Conservation (phyloP, 2,329 filamentous ascomycete species). For the Penicillium griseofulvum region DNA sequence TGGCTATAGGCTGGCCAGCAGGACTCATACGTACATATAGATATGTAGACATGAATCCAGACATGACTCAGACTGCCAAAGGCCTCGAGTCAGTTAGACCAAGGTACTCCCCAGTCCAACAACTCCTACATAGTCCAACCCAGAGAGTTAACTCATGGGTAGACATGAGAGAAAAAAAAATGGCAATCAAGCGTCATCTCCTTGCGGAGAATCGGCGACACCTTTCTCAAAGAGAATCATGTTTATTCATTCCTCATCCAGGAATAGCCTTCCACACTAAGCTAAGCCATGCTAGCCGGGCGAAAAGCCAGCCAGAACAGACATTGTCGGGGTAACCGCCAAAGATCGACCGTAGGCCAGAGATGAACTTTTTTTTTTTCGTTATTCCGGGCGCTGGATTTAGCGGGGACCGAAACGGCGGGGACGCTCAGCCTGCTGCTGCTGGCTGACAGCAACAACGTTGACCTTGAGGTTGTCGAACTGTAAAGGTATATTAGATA, state of each 20-base stretch:
- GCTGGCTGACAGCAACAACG: conserved; percentile 84
- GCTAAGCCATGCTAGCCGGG: conserved; percentile 28
- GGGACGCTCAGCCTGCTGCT: conserved; percentile 78
- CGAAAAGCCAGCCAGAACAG: conserved; percentile 29
- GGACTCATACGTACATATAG: neutral
- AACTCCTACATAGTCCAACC: conserved; percentile 25
- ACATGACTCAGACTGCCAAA: conserved; percentile 8
- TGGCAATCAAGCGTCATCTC: conserved; percentile 95
- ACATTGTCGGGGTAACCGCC: conserved; percentile 25
- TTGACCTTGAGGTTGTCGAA: conserved; percentile 98
- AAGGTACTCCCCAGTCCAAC: conserved; percentile 1
- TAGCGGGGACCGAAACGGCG: conserved; percentile 63
- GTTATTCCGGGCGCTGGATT: conserved; percentile 18
- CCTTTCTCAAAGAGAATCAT: conserved; percentile 58
- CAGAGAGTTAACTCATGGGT: conserved; percentile 7
- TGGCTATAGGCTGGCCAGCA: conserved; percentile 2
- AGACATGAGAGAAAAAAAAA: conserved; percentile 39
- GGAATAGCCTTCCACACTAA: conserved; percentile 28
- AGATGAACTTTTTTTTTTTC: conserved; percentile 29
- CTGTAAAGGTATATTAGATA: conserved; percentile 47
- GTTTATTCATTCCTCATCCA: conserved; percentile 41
- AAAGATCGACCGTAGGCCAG: conserved; percentile 32
- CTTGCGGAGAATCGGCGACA: conserved; percentile 79
- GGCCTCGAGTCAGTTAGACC: conserved; percentile 9
- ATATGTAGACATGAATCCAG: neutral